Evolutionary conservation across 176 grass and related monocot genomes (phyloP).

Genomic region (Tillandsia fasciculata): DNA sequence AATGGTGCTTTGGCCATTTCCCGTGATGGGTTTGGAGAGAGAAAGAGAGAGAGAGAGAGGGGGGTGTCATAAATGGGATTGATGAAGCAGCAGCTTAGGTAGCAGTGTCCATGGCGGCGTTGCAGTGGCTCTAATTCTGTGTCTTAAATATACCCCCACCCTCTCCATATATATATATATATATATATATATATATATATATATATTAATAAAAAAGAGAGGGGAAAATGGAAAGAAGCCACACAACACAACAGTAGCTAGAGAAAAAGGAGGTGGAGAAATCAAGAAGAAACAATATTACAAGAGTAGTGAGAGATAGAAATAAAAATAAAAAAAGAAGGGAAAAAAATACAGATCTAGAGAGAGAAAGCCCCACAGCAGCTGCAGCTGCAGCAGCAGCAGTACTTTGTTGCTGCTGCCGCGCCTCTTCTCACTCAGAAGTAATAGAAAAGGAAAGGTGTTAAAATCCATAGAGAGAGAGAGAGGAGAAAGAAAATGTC

Average conservation of each 20-base stretch:
- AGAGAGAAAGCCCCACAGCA: neutral
- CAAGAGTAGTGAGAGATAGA: neutral
- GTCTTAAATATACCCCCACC: slow-evolving; percentile 19
- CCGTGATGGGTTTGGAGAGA: neutral
- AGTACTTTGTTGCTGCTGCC: neutral
- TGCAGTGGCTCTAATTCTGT: slow-evolving; percentile 24
- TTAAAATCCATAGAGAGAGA: neutral
- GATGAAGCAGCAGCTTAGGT: slow-evolving; percentile 11
- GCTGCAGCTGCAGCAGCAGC: slow-evolving; percentile 1
- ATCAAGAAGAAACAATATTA: neutral
- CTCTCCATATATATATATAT: neutral
- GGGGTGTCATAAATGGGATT: slow-evolving; percentile 25
- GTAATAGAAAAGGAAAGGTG: neutral
- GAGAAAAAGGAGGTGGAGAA: slow-evolving; percentile 1
- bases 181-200: neutral
- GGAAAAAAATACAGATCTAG: too few species aligned
- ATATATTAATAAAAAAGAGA: neutral
- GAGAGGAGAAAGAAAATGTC: neutral
- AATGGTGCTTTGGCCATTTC: neutral
- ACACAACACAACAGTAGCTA: neutral
- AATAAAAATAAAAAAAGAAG: too few species aligned
- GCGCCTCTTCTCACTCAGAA: neutral
- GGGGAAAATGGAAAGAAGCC: neutral
- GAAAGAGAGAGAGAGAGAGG: neutral
- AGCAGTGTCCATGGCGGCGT: slow-evolving; percentile 24